These are phyloP conservation scores for Boletellus emodensis DNA, from an alignment of 768 basidiomycete species.

Conservation along the genomic window DNA sequence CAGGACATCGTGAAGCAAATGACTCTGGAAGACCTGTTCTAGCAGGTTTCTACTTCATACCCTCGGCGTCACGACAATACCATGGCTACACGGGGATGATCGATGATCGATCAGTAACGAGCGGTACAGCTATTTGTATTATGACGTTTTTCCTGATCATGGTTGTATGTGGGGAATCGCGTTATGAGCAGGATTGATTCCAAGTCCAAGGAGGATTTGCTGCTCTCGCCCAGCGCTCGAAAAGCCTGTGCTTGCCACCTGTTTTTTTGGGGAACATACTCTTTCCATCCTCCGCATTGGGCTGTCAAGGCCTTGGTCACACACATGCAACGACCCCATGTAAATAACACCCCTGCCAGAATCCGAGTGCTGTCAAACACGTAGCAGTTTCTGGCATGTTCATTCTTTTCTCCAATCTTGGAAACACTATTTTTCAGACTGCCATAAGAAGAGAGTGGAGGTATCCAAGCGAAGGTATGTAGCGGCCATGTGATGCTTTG, in stretches of 20 bases:
- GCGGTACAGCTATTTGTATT: conserved; percentile 21
- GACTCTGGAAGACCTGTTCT: conserved; percentile 94
- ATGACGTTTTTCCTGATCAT: conserved; percentile 14
- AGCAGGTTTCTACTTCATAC: conserved; percentile 18
- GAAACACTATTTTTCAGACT: no score
- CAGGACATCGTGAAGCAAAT: conserved; percentile 99
- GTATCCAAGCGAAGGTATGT: no score
- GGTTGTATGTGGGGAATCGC: conserved; percentile 18
- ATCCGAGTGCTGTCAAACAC: no score
- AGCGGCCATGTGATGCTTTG: no score
- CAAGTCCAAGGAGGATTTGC: conserved; percentile 1
- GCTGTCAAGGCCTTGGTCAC: no score
- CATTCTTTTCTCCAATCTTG: no score
- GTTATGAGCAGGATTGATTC: conserved; percentile 1
- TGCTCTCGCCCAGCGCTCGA: background rate
- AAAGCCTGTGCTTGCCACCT: background rate
- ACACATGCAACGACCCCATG: no score
- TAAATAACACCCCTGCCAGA: no score
- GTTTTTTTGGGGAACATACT: background rate
- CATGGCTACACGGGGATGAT: conserved; percentile 13
- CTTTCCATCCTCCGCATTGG: background rate
- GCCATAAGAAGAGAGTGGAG: no score
- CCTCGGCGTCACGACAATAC: conserved; percentile 17
- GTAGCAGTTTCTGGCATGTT: no score
- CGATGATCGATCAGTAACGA: conserved; percentile 7